Evolutionary conservation across 495 filamentous ascomycete species (phyloP), one percentile per base, ranked within the genome.

Genomic region (Trichoderma erinaceum): DNA sequence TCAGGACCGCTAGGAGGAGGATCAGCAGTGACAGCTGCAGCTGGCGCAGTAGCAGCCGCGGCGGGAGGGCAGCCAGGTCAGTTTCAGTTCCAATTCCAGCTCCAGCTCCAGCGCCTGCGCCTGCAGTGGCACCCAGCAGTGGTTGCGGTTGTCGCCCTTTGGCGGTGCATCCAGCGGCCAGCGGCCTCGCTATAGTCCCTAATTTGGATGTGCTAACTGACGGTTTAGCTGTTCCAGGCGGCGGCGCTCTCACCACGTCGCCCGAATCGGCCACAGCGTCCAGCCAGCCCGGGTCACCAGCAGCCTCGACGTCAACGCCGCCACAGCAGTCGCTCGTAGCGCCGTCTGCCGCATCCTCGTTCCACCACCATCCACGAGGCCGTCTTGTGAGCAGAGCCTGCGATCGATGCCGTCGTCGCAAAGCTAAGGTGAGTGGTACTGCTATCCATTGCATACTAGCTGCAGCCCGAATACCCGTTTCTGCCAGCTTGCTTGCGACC

Each of bases 401-500:
- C 35, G 63, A 65, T 43, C 35, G 63, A n/a, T 65, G 63, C 63
- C 63, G 63, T 21, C 63, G 63, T 12, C 21, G 63, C n/a, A 65
- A 65, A 23, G 63, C 63, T 6, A 65, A 65, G 63, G 63, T 65
- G 18, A 65, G 63, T 41, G 5, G 41, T 21, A 27, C 29, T 29
- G 29, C 29, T 29, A 29, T 29, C 29, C 4, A 29, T 29, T 29
- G 4, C 29, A 29, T 29, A 29, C 15, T 41, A 21, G 44, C 44
- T 48, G 44, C n/a, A 18, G 12, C 44, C 21, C 21, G 50, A 16
- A 58, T 58, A 4, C 11, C n/a, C 21, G 50, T 27, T 25, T 48
- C 44, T 48, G 5, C 44, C 44, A 15, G 13, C 44, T 48, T n/a
- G 23, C 12, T 18, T 21, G 11, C 29, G 11, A 29, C 56, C 12